Evolutionary conservation across 768 basidiomycete genomes (phyloP).

Genomic region (Pholiota microspora): DNA sequence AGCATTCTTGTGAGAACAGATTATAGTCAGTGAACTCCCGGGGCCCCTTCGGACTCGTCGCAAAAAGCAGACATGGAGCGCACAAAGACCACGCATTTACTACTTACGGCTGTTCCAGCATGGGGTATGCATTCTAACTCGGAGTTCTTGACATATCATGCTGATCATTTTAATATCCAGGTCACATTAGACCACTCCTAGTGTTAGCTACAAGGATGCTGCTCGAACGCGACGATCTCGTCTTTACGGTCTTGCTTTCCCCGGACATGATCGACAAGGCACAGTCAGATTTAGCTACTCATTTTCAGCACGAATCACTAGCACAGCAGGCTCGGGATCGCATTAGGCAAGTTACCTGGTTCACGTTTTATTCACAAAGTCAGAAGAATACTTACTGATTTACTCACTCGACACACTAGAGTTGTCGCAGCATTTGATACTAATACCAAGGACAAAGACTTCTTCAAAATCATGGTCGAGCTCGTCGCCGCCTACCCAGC

Average conservation of each 20-base stretch:
- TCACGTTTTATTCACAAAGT: too few relatives aligned
- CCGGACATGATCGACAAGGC: slow-evolving; percentile 9
- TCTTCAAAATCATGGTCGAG: background rate
- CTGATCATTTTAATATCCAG: background rate
- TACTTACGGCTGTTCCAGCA: background rate
- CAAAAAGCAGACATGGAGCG: background rate
- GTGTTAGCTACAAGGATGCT: slow-evolving; percentile 10
- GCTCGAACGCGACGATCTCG: slow-evolving; percentile 5
- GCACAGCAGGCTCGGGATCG: background rate
- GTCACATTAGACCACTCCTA: slow-evolving; percentile 10
- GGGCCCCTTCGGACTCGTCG: too few relatives aligned
- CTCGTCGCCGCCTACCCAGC: background rate
- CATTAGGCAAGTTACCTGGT: background rate
- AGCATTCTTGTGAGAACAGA: too few relatives aligned
- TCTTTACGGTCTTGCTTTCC: slow-evolving; percentile 7
- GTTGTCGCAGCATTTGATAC: background rate
- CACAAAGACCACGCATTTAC: slow-evolving; percentile 1
- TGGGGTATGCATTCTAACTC: background rate
- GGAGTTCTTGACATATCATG: too few relatives aligned
- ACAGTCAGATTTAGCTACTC: background rate
- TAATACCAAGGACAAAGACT: background rate
- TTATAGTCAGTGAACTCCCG: too few relatives aligned
- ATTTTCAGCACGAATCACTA: background rate
- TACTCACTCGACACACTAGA: too few relatives aligned
- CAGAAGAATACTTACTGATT: too few relatives aligned